A percentile compares a stretch with the other conserved stretches of the same genome.
Evolutionary conservation across 2,329 filamentous ascomycete genomes (phyloP).

Genomic region (Plenodomus biglobosus): DNA sequence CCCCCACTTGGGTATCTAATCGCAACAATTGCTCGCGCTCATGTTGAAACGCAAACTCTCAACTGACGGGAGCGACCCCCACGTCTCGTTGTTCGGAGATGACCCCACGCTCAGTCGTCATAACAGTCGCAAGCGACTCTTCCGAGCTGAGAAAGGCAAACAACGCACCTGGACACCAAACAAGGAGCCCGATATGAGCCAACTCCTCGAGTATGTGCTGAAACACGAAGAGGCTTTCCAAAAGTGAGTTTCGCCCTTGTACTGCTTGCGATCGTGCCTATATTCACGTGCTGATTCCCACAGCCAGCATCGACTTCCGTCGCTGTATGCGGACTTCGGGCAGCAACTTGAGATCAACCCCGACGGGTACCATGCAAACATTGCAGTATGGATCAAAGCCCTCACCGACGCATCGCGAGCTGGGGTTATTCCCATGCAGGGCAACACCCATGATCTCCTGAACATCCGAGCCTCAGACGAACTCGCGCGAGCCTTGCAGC

Average conservation of each 20-base stretch:
- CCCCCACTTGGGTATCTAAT: background rate
- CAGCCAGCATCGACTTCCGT: slow-evolving; percentile 72
- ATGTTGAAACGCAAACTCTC: slow-evolving; percentile 33
- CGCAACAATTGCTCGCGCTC: background rate
- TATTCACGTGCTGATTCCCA: slow-evolving; percentile 11
- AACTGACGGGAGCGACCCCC: slow-evolving; percentile 16
- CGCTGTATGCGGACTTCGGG: slow-evolving; percentile 85
- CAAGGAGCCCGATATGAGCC: slow-evolving; percentile 55
- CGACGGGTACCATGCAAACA: slow-evolving; percentile 80
- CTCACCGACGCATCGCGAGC: slow-evolving; percentile 68
- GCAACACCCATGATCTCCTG: slow-evolving; percentile 50
- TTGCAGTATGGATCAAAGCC: slow-evolving; percentile 75
- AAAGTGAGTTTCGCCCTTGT: slow-evolving; percentile 36
- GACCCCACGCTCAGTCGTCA: slow-evolving; percentile 20
- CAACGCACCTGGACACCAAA: slow-evolving; percentile 18
- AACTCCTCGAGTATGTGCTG: slow-evolving; percentile 65
- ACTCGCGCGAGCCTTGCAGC: slow-evolving; percentile 71
- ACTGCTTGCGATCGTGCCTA: background rate
- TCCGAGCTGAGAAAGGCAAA: slow-evolving; percentile 17
- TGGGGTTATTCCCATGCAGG: slow-evolving; percentile 57
- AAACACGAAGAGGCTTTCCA: slow-evolving; percentile 54
- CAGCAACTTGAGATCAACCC: slow-evolving; percentile 75
- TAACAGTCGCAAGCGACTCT: slow-evolving; percentile 26
- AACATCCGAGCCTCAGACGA: slow-evolving; percentile 59
- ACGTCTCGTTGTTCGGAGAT: slow-evolving; percentile 25